Evolutionary conservation across 768 basidiomycete species (phyloP), one percentile per base, ranked within the genome.

Genomic region (Russula ochroleuca): DNA sequence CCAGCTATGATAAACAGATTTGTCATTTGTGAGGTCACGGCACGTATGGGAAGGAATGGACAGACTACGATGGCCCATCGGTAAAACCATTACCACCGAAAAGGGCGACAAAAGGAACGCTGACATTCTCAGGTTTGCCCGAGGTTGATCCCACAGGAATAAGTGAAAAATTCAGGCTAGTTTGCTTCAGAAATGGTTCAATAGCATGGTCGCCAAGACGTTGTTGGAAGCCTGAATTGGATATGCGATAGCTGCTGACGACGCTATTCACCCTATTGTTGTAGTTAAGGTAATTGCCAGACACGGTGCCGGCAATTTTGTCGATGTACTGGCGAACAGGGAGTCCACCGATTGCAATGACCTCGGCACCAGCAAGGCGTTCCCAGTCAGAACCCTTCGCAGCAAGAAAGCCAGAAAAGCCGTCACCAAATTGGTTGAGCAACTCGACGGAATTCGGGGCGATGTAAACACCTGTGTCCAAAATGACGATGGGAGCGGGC

Each of bases 281-380:
- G 66, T 85, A 84, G 69, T 86, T 84, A 53, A 87, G 75, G 70
- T 80, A 86, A 67, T 85, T 85, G 4, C 86, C 84, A 5, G 82
- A 81, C n/a, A 83, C 79, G 3, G 81, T 85, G 43, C 72, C 72
- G 2, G 86, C 85, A 53, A 86, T 80, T 28, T 75, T 70, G 69
- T 85, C 81, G 49, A 84, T 80, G 67, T 86, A 86, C 41, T 72
- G 74, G 66, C 79, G 85, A 11, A 85, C 76, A 58, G 79, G 75
- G 65, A 77, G 69, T 35, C 83, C 85, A 61, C 81, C 80, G 61
- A 87, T 85, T 40, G 75, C 68, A 25, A 85, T 68, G 10, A 88
- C 78, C 57, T 76, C 75, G 15, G 85, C 85, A 10, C 85, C 85
- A 31, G 84, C 84, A 35, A 86, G 80, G 4, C 83, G 79, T 68